These are phyloP conservation scores for Beverwykella pulmonaria DNA, from an alignment of 495 filamentous ascomycete genomes.

Conservation along the genomic window DNA sequence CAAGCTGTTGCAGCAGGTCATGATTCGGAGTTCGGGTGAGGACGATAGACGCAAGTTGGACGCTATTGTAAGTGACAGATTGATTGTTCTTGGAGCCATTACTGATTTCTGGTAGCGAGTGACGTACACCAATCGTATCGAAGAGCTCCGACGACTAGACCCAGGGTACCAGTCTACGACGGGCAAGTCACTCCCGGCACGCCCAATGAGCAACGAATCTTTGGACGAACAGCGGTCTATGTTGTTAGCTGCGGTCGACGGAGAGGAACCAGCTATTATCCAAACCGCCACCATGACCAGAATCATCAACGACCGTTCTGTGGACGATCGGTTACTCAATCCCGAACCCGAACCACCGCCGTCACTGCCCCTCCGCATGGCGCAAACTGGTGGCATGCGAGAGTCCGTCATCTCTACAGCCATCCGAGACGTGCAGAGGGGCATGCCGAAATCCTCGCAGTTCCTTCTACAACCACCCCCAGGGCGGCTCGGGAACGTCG, in stretches of 20 bases:
- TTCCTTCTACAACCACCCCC: conserved; percentile 36
- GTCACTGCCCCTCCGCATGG: conserved; percentile 27
- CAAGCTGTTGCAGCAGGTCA: conserved; percentile 78
- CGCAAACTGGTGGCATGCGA: conserved; percentile 18
- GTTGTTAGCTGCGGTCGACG: conserved; percentile 53
- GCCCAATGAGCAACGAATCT: conserved; percentile 69
- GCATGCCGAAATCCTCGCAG: conserved; percentile 28
- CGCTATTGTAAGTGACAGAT: conserved; percentile 73
- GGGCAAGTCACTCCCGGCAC: conserved; percentile 73
- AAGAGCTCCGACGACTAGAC: conserved; percentile 74
- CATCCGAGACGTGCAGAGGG: conserved; percentile 39
- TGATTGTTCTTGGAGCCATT: conserved; percentile 23
- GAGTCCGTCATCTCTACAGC: conserved; percentile 41
- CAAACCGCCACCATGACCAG: conserved; percentile 53
- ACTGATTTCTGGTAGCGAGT: conserved; percentile 60
- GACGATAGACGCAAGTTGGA: conserved; percentile 87
- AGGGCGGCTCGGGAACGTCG: conserved; percentile 18
- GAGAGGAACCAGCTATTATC: conserved; percentile 50
- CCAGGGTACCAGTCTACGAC: conserved; percentile 57
- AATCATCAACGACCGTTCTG: conserved; percentile 45
- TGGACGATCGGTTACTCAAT: conserved; percentile 10
- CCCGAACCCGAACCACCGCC: conserved; percentile 10
- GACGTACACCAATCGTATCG: conserved; percentile 86
- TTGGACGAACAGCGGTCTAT: conserved; percentile 30
- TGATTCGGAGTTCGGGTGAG: conserved; percentile 74